Evolutionary conservation across 345 rosid genomes (phyloP), one percentile per base, ranked within the genome.

Genomic region (Pistacia integerrima): DNA sequence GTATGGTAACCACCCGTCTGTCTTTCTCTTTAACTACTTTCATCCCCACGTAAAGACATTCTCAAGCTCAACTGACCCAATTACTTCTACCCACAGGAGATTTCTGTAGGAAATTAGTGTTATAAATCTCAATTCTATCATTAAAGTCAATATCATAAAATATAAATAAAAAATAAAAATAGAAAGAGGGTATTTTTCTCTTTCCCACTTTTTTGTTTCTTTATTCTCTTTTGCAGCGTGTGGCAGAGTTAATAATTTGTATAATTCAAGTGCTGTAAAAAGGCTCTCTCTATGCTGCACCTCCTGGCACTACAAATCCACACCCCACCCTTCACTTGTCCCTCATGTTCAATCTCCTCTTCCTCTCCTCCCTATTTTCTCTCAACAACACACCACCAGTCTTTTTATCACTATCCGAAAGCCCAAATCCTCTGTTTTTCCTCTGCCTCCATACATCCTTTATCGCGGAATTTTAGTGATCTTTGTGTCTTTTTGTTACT

Each of bases 261-360:
- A 68, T 63, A 78, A 73, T 85, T 79, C 83, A 74, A 89, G 88
- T 89, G 88, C 85, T 66, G 78, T 11, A 17, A 70, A 80, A 80
- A 77, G 38, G 16, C 60, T 52, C 64, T 48, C 70, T 54, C 67
- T 57, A 72, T 17, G 12, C 64, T 33, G 2, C 30, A 12, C 56
- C 33, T 33, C 78, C 64, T 25, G 66, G 64, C 61, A 70, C 93
- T 88, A 90, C 87, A 90, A 88, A 87, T 88, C 83, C 83, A 25
- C 82, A 16, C 72, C 86, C 76, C 66, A 46, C 12, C 78, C 78
- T 57, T 61, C 78, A 38, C 81, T 80, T 22, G 4, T 77, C 33
- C 70, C 73, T 79, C 85, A 75, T 80, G 68, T 60, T 78, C 82
- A 83, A 35, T 80, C 67, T 74, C 78, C 65, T 67, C 70, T 63